These are phyloP conservation scores for Pseudogymnoascus sp. DNA, from an alignment of 2,329 filamentous ascomycete species.

Conservation along the genomic window DNA sequence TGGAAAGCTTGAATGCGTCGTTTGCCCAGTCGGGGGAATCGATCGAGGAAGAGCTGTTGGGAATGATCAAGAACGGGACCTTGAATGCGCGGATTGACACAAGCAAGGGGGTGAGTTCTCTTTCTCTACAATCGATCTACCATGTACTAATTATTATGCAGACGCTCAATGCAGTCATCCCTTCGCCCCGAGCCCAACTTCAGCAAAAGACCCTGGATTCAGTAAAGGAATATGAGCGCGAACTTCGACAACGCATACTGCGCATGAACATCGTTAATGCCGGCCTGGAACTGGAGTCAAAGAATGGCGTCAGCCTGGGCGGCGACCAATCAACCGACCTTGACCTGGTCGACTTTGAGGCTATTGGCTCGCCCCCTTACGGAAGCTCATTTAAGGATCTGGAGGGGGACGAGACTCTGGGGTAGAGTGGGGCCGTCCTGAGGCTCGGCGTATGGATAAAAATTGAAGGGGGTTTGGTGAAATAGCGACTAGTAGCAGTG, in stretches of 20 bases:
- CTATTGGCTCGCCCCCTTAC: background rate
- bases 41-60: slow-evolving; percentile 67
- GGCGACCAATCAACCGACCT: background rate
- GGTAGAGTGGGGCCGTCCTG: slow-evolving; percentile 5
- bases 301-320: slow-evolving; percentile 18
- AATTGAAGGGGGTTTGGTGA: background rate
- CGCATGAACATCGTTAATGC: slow-evolving; percentile 69
- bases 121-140: background rate
- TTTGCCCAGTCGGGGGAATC: slow-evolving; percentile 60
- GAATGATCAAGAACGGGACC: slow-evolving; percentile 65
- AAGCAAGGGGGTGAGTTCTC: slow-evolving; percentile 57
- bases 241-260: slow-evolving; percentile 68
- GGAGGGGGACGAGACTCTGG: slow-evolving; percentile 6
- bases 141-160: slow-evolving; percentile 28
- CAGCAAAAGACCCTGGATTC: slow-evolving; percentile 63
- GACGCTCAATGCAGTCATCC: slow-evolving; percentile 66
- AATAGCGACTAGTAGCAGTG: background rate
- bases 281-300: slow-evolving; percentile 58
- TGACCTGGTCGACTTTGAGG: background rate
- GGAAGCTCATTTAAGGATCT: slow-evolving; percentile 3
- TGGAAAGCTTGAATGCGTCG: slow-evolving; percentile 68
- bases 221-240: slow-evolving; percentile 64
- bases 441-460: slow-evolving; percentile 1
- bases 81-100: slow-evolving; percentile 78
- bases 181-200: slow-evolving; percentile 59